Percentiles rank a stretch among this genome's conserved stretches.
Evolutionary conservation across 345 rosid species (phyloP).

Genomic region (Syzygium aqueum): DNA sequence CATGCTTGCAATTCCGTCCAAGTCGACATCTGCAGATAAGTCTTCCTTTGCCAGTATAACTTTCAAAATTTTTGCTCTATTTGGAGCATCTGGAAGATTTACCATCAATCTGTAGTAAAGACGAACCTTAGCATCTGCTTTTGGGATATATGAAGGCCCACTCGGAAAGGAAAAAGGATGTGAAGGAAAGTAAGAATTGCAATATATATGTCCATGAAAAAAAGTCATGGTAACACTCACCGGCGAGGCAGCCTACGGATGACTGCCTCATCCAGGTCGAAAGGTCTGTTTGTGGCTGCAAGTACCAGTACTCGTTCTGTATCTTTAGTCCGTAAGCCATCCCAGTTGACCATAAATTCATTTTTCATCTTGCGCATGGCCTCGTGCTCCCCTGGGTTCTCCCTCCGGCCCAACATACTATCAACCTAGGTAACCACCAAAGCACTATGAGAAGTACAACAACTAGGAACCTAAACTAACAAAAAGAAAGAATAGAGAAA

Average conservation of each 20-base stretch:
- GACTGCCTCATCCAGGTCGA: constrained; percentile 97
- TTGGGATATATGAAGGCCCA: background rate
- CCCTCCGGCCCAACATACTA: constrained; percentile 93
- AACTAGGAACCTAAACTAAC: background rate
- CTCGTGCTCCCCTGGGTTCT: constrained; percentile 81
- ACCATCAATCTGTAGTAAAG: constrained; percentile 61
- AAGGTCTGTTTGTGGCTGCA: constrained; percentile 94
- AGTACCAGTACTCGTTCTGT: constrained; percentile 83
- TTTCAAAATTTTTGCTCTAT: constrained; percentile 68
- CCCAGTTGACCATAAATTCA: constrained; percentile 97
- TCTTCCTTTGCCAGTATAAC: constrained; percentile 82
- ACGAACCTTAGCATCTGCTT: background rate
- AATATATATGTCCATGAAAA: background rate
- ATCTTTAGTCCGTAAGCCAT: constrained; percentile 75
- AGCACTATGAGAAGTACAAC: background rate
- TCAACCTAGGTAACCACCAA: constrained; percentile 47
- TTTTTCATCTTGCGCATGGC: constrained; percentile 89
- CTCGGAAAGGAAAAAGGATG: background rate
- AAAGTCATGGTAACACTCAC: background rate
- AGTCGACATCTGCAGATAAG: constrained; percentile 60
- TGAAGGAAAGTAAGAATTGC: background rate
- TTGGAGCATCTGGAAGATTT: constrained; percentile 76
- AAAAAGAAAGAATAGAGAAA: background rate
- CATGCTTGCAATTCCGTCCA: constrained; percentile 65
- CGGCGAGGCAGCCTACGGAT: constrained; percentile 66